phyloP scores from a whole-genome alignment of 352 stramenopile genomes.

The Thraustochytrium sp. region DNA sequence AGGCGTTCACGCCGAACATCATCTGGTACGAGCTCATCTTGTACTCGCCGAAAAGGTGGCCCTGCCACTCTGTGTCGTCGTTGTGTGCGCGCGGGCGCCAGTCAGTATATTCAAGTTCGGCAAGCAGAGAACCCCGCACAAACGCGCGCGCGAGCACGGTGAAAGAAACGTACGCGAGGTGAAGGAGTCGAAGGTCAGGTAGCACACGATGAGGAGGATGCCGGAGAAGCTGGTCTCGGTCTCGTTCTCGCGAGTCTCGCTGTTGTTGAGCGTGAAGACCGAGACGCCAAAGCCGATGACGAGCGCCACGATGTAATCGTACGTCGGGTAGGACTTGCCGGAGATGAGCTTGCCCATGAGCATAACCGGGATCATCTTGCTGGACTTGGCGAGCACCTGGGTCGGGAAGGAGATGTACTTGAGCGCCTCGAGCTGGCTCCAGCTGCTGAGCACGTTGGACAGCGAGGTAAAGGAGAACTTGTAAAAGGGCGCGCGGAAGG shows the following conservation, averaged over 20 bases:
- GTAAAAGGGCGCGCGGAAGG: conserved; percentile 35
- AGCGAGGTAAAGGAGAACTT: conserved; percentile 45
- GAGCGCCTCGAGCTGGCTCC: conserved; percentile 44
- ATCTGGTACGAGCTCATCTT: conserved; percentile 47
- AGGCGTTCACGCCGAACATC: conserved; percentile 43
- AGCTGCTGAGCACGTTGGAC: conserved; percentile 35
- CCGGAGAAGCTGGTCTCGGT: conserved; percentile 24
- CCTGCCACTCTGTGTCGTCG: conserved; percentile 38
- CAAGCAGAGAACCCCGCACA: neutral
- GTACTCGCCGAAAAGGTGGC: conserved; percentile 41
- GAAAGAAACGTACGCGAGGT: conserved; percentile 37
- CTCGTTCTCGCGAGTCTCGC: neutral
- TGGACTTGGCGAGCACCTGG: conserved; percentile 93
- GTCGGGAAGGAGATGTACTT: conserved; percentile 92
- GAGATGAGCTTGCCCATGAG: conserved; percentile 52
- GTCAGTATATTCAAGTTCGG: neutral
- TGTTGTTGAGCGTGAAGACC: conserved; percentile 39
- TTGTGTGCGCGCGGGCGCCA: no score
- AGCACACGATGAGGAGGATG: conserved; percentile 36
- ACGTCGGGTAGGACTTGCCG: conserved; percentile 37
- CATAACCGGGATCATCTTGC: conserved; percentile 98
- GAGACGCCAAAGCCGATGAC: conserved; percentile 40
- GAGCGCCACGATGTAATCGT: conserved; percentile 41
- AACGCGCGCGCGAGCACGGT: neutral
- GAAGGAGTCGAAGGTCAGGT: conserved; percentile 45